Conservation (phyloP, 2,329 filamentous ascomycete genomes). For the Claviceps monticola region DNA sequence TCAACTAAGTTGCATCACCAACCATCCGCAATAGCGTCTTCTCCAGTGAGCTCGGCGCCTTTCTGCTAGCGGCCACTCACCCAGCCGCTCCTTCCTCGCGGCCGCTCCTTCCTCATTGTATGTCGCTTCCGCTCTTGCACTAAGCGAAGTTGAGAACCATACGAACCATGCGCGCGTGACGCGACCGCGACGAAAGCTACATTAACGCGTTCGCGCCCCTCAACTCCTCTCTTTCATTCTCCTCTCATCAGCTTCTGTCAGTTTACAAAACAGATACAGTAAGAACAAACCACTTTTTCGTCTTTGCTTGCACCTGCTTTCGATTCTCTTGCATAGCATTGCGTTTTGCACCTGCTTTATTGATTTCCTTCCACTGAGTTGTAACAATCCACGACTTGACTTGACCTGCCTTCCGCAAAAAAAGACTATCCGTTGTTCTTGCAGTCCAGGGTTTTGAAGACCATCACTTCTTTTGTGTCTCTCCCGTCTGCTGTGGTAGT, state of each 20-base stretch:
- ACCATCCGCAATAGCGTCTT: constrained; percentile 3
- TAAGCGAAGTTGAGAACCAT: neutral
- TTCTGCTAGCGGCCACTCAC: constrained; percentile 2
- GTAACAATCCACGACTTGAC: neutral
- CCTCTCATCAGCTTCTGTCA: constrained; percentile 1
- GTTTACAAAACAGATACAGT: constrained; percentile 1
- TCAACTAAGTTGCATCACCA: constrained; percentile 2
- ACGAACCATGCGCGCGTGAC: neutral
- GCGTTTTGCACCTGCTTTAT: neutral
- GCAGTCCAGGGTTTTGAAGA: neutral
- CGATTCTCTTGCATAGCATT: neutral
- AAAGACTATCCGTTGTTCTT: neutral
- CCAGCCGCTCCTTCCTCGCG: neutral
- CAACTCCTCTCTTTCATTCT: neutral
- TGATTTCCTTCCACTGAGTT: neutral
- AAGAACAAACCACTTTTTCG: constrained; percentile 1
- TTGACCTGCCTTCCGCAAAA: neutral
- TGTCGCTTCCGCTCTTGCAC: neutral
- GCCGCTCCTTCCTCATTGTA: neutral
- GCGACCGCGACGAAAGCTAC: neutral
- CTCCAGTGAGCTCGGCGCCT: constrained; percentile 4
- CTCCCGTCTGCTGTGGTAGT: neutral
- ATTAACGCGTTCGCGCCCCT: neutral
- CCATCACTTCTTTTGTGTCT: neutral
- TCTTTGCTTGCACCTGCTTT: neutral